phyloP scores from a whole-genome alignment of 1,139 yeast genomes.

The Candida sanyaensis region DNA sequence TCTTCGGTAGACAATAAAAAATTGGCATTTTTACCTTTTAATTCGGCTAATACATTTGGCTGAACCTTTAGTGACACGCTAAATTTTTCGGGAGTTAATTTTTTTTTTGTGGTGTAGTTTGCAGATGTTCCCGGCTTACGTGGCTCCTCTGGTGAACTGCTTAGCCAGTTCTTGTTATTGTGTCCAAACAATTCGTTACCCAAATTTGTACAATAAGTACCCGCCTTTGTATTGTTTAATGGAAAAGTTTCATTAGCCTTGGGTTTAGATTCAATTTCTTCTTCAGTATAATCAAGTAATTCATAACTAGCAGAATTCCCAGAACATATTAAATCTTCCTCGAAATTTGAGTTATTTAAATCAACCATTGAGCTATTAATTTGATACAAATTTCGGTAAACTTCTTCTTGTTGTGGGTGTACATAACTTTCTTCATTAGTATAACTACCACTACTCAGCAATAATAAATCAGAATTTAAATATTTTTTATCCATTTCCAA shows the following conservation, averaged over 20 bases:
- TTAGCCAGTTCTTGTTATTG: neutral
- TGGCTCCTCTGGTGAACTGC: neutral
- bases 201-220: neutral
- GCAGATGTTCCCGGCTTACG: neutral
- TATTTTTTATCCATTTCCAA: slow-evolving; percentile 23
- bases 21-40: neutral
- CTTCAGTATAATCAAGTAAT: neutral
- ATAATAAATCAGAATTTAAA: slow-evolving; percentile 20
- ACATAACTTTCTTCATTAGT: neutral
- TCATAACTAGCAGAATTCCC: neutral
- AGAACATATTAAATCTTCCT: too few relatives aligned
- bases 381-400: slow-evolving; percentile 14
- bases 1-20: neutral
- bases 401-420: slow-evolving; percentile 1
- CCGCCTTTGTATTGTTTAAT: too few relatives aligned
- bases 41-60: neutral
- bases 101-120: neutral
- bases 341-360: neutral
- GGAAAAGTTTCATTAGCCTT: neutral
- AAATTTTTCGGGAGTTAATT: neutral
- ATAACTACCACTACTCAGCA: neutral
- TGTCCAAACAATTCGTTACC: neutral
- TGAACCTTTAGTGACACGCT: neutral
- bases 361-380: slow-evolving; percentile 13
- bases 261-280: neutral